A percentile compares a stretch with the other conserved stretches of the same genome.
Conservation (phyloP, 805 yeast species). For the Candida awuae region DNA sequence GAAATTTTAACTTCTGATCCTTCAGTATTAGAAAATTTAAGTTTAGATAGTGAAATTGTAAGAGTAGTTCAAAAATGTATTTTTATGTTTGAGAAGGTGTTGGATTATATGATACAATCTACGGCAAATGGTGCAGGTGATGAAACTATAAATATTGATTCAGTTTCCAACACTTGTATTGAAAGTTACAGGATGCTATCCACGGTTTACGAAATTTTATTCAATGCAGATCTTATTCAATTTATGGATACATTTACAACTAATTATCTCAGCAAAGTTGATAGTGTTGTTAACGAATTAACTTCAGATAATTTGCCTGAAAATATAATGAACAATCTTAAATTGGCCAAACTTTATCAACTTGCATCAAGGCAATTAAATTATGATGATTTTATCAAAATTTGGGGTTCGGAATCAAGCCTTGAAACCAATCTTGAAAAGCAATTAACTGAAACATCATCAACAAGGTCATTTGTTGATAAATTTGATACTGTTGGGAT, state of each 20-base stretch:
- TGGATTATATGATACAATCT: conserved; percentile 1
- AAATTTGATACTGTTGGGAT: conserved; percentile 16
- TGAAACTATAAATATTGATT: neutral
- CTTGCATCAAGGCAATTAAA: conserved; percentile 25
- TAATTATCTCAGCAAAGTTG: conserved; percentile 14
- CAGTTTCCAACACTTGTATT: conserved; percentile 20
- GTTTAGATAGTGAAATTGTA: conserved; percentile 1
- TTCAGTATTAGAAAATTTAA: neutral
- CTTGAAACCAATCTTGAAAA: conserved; percentile 30
- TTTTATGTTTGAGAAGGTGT: conserved; percentile 12
- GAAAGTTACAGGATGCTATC: conserved; percentile 23
- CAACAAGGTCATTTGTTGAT: conserved; percentile 37
- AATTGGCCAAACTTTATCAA: conserved; percentile 26
- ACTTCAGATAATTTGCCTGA: neutral
- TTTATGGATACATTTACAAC: neutral
- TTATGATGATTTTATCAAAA: conserved; percentile 21
- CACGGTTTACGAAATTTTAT: conserved; percentile 22
- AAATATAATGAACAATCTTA: conserved; percentile 25
- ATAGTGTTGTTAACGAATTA: conserved; percentile 12
- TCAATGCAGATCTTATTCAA: conserved; percentile 4
- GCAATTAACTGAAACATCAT: conserved; percentile 36
- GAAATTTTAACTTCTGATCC: conserved; percentile 24
- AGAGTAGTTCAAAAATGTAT: conserved; percentile 16
- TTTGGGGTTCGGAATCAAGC: conserved; percentile 29
- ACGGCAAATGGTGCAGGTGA: conserved; percentile 1